Evolutionary conservation across 176 grass and related monocot genomes (phyloP), one percentile per base, ranked within the genome.

Genomic region (Cenchrus purpureus): DNA sequence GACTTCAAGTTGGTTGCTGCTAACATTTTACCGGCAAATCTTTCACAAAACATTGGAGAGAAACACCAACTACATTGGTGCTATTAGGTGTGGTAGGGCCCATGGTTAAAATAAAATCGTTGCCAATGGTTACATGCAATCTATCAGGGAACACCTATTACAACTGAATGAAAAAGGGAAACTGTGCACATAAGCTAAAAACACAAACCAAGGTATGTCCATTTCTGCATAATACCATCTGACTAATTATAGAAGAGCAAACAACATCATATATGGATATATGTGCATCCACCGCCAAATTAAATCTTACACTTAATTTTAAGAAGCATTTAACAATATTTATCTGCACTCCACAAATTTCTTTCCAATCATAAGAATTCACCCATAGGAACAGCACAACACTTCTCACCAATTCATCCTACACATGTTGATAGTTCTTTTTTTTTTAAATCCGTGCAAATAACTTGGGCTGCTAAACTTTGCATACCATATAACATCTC

Each of bases 171-270:
- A 20, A 65, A 58, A 4, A 60, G 1, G 74, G 7, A 34, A 78
- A 37, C 65, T 70, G 52, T 15, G 10, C 16, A 57, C 16, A 56
- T 49, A 51, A 22, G 81, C 17, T 43, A 31, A 68, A 44, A 31
- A n/a, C 5, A 50, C 6, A 65, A 76, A 82, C 64, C 19, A 82
- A 64, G 55, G 68, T 20, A 62, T 86, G 71, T 65, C 63, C 75
- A 86, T 65, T 73, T 32, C 71, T 12, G 71, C 48, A 37, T 11
- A 46, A 22, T 37, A 83, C 17, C 8, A 43, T 54, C 7, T 59
- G 60, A 84, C 48, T 14, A 71, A 72, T 53, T n/a, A 75, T 42
- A 42, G 60, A 80, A 80, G 60, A 54, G 40, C 0, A 25, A 71
- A 7, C 5, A 72, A 48, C 65, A 55, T 54, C 10, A 0, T 51